These are phyloP conservation scores for Ophiostoma sp. DNA, from an alignment of 2,329 filamentous ascomycete species.

Conservation along the genomic window DNA sequence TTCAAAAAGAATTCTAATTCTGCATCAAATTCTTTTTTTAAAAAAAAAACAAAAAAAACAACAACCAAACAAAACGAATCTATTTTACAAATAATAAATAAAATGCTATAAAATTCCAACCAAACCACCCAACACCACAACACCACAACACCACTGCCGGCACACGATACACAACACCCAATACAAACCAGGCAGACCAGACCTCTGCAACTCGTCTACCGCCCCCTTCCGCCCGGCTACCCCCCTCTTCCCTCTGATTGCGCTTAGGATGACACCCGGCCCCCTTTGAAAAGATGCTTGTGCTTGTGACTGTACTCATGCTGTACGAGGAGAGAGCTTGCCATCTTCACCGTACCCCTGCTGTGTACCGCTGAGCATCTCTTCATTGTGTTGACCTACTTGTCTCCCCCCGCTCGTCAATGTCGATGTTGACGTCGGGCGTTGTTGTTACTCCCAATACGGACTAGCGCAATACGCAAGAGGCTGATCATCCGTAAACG, in stretches of 20 bases:
- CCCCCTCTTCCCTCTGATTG: not conserved
- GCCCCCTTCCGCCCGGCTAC: not conserved
- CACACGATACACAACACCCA: not conserved
- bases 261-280: constrained; percentile 6
- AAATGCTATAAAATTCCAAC: not conserved
- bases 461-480: not conserved
- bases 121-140: not conserved
- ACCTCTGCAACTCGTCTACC: not conserved
- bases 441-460: not conserved
- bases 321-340: constrained; percentile 23
- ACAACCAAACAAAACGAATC: too few species aligned
- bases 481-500: not conserved
- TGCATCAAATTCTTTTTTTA: too few species aligned
- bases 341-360: not conserved
- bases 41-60: too few species aligned
- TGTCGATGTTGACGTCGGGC: not conserved
- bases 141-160: not conserved
- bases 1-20: too few species aligned
- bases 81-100: too few species aligned
- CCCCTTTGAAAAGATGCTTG: constrained; percentile 17
- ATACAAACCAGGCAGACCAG: not conserved
- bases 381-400: not conserved
- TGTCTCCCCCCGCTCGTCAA: not conserved
- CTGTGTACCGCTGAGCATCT: not conserved
- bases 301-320: constrained; percentile 22